Conservation (phyloP, 495 filamentous ascomycete genomes). For the Rusavskia elegans region DNA sequence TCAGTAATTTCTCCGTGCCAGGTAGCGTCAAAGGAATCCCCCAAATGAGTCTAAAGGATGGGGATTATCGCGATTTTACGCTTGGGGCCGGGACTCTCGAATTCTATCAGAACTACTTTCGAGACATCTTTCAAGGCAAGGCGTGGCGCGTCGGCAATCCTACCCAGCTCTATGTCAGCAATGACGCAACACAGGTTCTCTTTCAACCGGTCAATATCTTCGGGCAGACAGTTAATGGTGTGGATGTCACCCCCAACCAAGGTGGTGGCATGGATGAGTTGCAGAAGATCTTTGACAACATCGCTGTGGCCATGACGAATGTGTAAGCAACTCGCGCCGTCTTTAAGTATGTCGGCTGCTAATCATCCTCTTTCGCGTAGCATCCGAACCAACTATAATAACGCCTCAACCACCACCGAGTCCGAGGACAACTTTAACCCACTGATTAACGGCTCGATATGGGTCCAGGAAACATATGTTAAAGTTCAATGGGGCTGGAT, state of each 20-base stretch:
- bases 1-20: conserved; percentile 4
- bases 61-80: background rate
- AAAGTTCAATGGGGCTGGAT: background rate
- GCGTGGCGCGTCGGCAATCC: background rate
- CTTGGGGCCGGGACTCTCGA: background rate
- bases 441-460: background rate
- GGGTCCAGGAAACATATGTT: background rate
- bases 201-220: background rate
- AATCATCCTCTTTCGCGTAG: background rate
- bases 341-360: too few relatives aligned
- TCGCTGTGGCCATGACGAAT: background rate
- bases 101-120: background rate
- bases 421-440: background rate
- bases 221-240: background rate
- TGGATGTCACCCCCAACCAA: background rate
- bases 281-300: background rate
- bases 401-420: background rate
- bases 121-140: background rate
- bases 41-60: background rate
- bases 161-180: background rate
- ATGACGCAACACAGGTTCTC: background rate
- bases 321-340: background rate
- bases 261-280: background rate
- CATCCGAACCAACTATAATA: background rate
- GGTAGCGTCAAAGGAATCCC: background rate